These are phyloP conservation scores for Trypanosoma cruzi DNA, from an alignment of 208 protist genomes.

Conservation along the genomic window DNA sequence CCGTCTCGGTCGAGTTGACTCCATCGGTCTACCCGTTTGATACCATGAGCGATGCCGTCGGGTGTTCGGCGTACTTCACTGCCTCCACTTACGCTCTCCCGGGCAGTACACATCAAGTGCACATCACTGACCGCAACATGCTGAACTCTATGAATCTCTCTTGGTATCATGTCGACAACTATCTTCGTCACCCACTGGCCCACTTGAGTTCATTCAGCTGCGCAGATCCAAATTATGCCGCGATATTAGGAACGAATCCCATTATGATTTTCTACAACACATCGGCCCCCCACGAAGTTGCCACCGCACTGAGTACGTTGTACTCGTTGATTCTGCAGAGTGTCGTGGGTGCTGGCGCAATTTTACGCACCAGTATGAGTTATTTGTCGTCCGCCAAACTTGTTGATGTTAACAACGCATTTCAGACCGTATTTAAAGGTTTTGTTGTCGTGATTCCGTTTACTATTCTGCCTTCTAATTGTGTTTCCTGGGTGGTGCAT, in stretches of 20 bases:
- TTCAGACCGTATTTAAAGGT: slow-evolving; percentile 51
- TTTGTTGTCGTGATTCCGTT: slow-evolving; percentile 79
- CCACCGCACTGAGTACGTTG: slow-evolving; percentile 8
- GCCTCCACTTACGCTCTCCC: background rate
- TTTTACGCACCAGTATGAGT: background rate
- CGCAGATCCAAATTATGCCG: slow-evolving; percentile 1
- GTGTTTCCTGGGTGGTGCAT: slow-evolving; percentile 79
- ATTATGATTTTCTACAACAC: slow-evolving; percentile 57
- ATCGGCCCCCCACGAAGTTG: slow-evolving; percentile 42
- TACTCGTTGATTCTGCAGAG: background rate
- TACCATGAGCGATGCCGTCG: slow-evolving; percentile 6
- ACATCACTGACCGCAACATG: slow-evolving; percentile 8
- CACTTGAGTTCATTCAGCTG: slow-evolving; percentile 12
- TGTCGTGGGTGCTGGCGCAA: background rate
- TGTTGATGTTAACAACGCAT: slow-evolving; percentile 9
- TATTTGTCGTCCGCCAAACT: background rate
- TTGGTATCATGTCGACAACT: slow-evolving; percentile 19
- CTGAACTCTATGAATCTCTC: slow-evolving; percentile 16
- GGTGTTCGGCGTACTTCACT: slow-evolving; percentile 3
- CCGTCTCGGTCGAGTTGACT: background rate
- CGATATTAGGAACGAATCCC: slow-evolving; percentile 7
- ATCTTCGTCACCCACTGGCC: background rate
- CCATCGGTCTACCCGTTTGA: slow-evolving; percentile 8
- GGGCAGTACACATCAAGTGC: background rate
- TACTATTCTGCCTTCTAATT: slow-evolving; percentile 62